Evolutionary conservation across 495 filamentous ascomycete genomes (phyloP), one percentile per base, ranked within the genome.

Genomic region (Penicillium cataractarum): DNA sequence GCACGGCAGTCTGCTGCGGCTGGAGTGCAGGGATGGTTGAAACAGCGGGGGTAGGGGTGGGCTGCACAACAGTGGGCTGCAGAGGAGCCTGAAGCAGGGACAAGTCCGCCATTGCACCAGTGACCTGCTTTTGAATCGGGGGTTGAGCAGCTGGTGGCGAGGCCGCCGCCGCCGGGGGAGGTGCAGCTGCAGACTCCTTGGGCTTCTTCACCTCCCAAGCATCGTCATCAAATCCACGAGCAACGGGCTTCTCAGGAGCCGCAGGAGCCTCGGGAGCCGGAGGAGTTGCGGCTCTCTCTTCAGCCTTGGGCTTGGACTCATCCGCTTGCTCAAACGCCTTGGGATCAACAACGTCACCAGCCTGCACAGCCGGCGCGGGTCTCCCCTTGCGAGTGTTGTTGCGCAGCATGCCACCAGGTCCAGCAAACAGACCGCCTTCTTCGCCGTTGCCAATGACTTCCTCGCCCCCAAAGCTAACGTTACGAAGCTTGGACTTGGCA

Each of bases 201-300:
- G 91, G 83, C n/a, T 93, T 91, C 79, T 97, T 97, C 9, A 95
- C 88, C 70, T 93, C 91, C 95, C 95, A 99, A 29, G 96, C 96
- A 80, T 97, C 92, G 68, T 99, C 96, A 44, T 99, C 95, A 64
- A 99, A 98, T 22, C 92, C 92, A 53, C 80, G 76, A 21, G 74
- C 53, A 32, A 75, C 73, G 21, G 87, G 82, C 59, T 80, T 80
- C 49, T 81, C 76, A 4, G 81, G 64, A 2, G 77, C 72, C 13
- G 76, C 63, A 4, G 81, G 64, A 2, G 77, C 72, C 13, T 75
- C 63, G 35, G 82, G 70, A 35, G 78, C 69, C 27, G 82, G 72
- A 35, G 81, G 78, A 39, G 77, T 78, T 17, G 77, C 78, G 40
- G 78, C 80, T 52, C 78, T 79, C 68, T 65, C 66, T 29, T 60